Evolutionary conservation across 176 grass and related monocot species (phyloP).

Genomic region (Ensete ventricosum): DNA sequence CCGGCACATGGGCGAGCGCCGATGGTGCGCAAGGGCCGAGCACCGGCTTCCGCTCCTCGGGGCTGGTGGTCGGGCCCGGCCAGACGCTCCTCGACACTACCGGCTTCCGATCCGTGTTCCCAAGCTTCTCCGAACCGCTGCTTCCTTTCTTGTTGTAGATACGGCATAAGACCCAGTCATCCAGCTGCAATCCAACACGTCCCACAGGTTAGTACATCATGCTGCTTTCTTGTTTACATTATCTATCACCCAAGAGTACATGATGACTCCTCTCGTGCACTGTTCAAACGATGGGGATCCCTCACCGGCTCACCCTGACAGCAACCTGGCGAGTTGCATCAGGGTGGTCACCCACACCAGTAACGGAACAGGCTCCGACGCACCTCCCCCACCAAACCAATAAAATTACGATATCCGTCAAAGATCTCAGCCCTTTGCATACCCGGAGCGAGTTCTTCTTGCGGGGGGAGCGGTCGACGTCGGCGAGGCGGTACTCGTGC

Average conservation of each 20-base stretch:
- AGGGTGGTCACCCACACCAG: no score
- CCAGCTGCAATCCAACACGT: neutral
- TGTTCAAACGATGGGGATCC: no score
- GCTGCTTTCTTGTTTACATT: no score
- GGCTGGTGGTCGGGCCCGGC: neutral
- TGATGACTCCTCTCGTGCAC: no score
- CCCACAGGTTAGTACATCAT: no score
- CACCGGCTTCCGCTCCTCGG: conserved; percentile 9
- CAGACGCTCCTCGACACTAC: neutral
- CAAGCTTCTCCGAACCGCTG: conserved; percentile 33
- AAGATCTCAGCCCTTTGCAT: neutral
- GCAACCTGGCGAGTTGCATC: neutral
- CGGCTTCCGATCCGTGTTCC: conserved; percentile 53
- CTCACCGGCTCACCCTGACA: neutral
- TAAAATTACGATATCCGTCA: no score
- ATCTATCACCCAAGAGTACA: no score
- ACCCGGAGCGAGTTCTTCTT: conserved; percentile 70
- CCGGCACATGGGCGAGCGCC: conserved; percentile 10
- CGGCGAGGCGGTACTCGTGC: conserved; percentile 96
- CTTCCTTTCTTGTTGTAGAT: conserved; percentile 22
- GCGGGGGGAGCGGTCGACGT: conserved; percentile 58
- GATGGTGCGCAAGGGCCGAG: neutral
- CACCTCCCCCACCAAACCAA: no score
- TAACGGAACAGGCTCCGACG: no score
- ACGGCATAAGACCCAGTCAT: conserved; percentile 22